Percentiles rank a stretch among this genome's conserved stretches.
Evolutionary conservation across 352 stramenopile species (phyloP).

Genomic region (Pilasporangium apinafurcum): DNA sequence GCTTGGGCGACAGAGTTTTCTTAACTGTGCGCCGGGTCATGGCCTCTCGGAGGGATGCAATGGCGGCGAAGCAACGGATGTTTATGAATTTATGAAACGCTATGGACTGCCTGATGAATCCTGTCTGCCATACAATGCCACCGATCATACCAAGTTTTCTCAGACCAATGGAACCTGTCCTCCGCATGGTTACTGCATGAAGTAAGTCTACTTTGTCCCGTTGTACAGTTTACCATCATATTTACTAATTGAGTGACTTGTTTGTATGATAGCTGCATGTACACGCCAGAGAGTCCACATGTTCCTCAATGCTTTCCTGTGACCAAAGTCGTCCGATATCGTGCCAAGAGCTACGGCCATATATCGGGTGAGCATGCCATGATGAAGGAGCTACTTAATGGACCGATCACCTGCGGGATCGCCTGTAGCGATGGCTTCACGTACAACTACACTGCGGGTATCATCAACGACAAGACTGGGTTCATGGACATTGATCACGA

Average conservation of each 20-base stretch:
- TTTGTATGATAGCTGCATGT: slow-evolving; percentile 84
- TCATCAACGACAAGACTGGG: slow-evolving; percentile 87
- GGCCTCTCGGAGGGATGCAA: slow-evolving; percentile 58
- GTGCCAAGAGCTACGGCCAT: slow-evolving; percentile 64
- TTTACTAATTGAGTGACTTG: no score
- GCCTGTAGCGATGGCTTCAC: slow-evolving; percentile 85
- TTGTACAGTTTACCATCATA: neutral
- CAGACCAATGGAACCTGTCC: slow-evolving; percentile 65
- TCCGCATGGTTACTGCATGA: slow-evolving; percentile 77
- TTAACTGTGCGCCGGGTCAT: slow-evolving; percentile 75
- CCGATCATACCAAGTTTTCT: slow-evolving; percentile 71
- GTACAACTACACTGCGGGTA: slow-evolving; percentile 90
- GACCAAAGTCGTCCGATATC: slow-evolving; percentile 75
- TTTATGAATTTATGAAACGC: slow-evolving; percentile 76
- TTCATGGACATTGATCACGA: slow-evolving; percentile 86
- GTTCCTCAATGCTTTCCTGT: slow-evolving; percentile 60
- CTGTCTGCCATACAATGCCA: slow-evolving; percentile 76
- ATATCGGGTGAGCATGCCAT: slow-evolving; percentile 67
- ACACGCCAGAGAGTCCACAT: slow-evolving; percentile 43
- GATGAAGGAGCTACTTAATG: slow-evolving; percentile 77
- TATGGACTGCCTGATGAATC: slow-evolving; percentile 78
- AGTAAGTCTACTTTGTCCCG: slow-evolving; percentile 29
- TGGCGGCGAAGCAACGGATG: slow-evolving; percentile 60
- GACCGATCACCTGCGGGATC: slow-evolving; percentile 90
- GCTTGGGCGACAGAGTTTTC: slow-evolving; percentile 72